Evolutionary conservation across 2,329 filamentous ascomycete genomes (phyloP), one percentile per base, ranked within the genome.

Genomic region (Penicillium brasilianum): DNA sequence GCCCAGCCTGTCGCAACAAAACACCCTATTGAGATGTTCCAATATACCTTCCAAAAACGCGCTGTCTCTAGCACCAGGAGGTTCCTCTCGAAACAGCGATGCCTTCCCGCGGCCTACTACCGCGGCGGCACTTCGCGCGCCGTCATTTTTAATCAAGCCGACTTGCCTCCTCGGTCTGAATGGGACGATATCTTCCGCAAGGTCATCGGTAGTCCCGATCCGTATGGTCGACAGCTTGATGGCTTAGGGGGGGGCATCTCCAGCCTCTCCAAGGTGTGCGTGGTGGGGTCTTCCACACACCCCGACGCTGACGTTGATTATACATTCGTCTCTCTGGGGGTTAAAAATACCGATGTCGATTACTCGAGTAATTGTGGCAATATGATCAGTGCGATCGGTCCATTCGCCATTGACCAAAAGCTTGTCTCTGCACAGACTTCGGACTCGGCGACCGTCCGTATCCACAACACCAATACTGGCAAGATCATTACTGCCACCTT

Each of bases 311-410:
- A 91, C 64, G 80, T 91, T 13, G 86, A 90, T 61, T 92, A 89
- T 70, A 92, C 89, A 0, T 92, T 92, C 71, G 85, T 89, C 1
- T 86, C 88, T 41, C 79, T 92, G 7, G 89, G 89, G 2, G 84
- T 92, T 57, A 83, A 84, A 55, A 82, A 88, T 66, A 78, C 79
- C 4, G 76, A 79, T 34, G 81, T 92, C 2, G 89, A 92, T 69
- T 83, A 86, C 68, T 86, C 87, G 0, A 87, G 88, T 25, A 92
- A 91, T 68, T 92, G 89, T 71, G 90, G 90, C n/a, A 92, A 92
- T 72, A 89, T 92, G 87, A 86, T 82, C 6, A 82, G 84, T 43
- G 83, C 86, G 0, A 83, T 92, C 49, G 90, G 89, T 0, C 89
- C 90, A 0, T 88, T 85, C 69, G 87, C 86, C 2, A 78, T 87